Conservation (phyloP, 805 yeast genomes). For the Kuraishia floccosa region DNA sequence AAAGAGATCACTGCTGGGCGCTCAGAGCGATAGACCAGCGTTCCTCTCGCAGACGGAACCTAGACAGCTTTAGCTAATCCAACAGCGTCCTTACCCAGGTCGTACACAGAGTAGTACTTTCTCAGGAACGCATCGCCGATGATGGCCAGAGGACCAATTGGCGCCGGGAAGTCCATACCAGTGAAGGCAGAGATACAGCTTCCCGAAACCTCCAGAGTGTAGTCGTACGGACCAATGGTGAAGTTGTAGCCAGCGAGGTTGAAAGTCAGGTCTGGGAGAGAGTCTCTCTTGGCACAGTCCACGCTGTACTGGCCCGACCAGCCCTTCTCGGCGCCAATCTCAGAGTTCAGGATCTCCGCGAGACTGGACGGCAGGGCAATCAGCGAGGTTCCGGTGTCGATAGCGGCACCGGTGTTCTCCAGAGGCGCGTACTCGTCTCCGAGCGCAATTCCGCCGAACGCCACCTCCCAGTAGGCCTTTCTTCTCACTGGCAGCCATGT, state of each 20-base stretch:
- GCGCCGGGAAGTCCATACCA: constrained; percentile 95
- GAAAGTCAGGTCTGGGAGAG: constrained; percentile 86
- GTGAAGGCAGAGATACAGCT: constrained; percentile 95
- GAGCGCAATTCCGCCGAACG: constrained; percentile 78
- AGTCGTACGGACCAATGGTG: constrained; percentile 82
- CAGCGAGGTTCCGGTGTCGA: constrained; percentile 97
- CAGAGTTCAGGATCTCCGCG: constrained; percentile 90
- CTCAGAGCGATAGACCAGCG: no score
- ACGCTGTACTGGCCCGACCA: constrained; percentile 97
- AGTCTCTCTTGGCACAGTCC: constrained; percentile 79
- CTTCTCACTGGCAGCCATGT: constrained; percentile 97
- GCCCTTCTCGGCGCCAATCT: constrained; percentile 94
- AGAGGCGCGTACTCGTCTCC: constrained; percentile 89
- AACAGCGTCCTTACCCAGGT: constrained; percentile 81
- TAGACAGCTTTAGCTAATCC: constrained; percentile 79
- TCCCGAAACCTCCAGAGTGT: constrained; percentile 89
- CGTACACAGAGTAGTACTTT: constrained; percentile 89
- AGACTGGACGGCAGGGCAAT: constrained; percentile 90
- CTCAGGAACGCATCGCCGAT: constrained; percentile 97
- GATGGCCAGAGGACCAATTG: constrained; percentile 93
- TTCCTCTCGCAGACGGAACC: no score
- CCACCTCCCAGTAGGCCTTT: constrained; percentile 99
- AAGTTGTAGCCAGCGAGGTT: constrained; percentile 86
- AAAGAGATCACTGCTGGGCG: no score
- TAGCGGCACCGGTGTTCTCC: constrained; percentile 85